Base-by-base conservation (phyloP, 441 rosid genomes). In the Corymbia citriodora region DNA sequence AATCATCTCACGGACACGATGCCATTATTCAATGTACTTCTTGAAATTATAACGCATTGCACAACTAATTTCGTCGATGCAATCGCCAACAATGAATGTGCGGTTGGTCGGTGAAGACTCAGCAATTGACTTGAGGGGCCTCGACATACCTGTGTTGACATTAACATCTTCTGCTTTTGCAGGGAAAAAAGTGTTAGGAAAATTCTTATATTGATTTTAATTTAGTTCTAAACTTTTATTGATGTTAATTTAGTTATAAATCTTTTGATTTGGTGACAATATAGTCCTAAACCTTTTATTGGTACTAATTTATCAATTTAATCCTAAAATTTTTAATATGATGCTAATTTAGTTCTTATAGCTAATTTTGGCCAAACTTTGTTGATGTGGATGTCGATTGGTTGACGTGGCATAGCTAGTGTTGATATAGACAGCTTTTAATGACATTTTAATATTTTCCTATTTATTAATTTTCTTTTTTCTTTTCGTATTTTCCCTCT, bases 361-460 rank as follows among this genome's bases (percentile, higher is more conserved):
- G 61, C 63, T 12, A 57, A 57, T 59, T 59, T 59, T 23, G 7
- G 14, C 65, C 10, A 10, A 9, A 59, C 23, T 1, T 59, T 59
- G 8, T 9, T 59, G 2, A 59, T 7, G 10, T 25, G 29, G 7
- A 59, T 23, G 29, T 29, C 4, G 5, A 11, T 0, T 1, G 0
- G 23, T 59, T 23, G 10, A 23, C 10, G 25, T 59, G 63, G 0
- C 25, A 59, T 59, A 13, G 25, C 25, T 0, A 3, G 14, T 4
- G 3, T 0, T 23, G 6, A 59, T 1, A 13, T 59, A 29, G 8
- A 23, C 14, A 59, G 1, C 6, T 59, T 57, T 57, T 59, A 10
- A 59, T 23, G 6, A 53, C 45, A 40, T 40, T 40, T 40, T 40
- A 40, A 40, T 40, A 40, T 40, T 40, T 40, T 40, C 45, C 45